Conservation (phyloP, 2,329 filamentous ascomycete species). For the Emericellopsis atlantica region DNA sequence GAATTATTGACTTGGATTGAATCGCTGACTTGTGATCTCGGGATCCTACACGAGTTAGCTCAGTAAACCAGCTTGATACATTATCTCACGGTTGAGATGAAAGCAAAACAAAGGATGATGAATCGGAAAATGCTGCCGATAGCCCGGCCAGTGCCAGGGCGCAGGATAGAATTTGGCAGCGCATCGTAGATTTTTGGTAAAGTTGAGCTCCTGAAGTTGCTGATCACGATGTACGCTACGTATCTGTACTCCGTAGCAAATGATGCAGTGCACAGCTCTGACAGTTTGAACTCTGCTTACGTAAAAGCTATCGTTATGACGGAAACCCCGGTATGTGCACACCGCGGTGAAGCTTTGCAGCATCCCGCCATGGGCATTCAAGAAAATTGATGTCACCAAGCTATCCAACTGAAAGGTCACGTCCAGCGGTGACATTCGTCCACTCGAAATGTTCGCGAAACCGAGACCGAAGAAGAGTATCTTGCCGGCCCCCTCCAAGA, state of each 20-base stretch:
- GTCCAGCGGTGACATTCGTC: too few species aligned
- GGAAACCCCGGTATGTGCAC: too few species aligned
- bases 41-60: too few species aligned
- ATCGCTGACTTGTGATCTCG: constrained; percentile 17
- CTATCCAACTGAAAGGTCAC: too few species aligned
- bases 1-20: constrained; percentile 32
- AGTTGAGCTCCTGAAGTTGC: too few species aligned
- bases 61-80: too few species aligned
- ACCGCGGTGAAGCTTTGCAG: too few species aligned
- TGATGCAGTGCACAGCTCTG: not conserved
- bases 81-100: constrained; percentile 62
- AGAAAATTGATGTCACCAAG: not conserved
- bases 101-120: constrained; percentile 80
- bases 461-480: constrained; percentile 44
- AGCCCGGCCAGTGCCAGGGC: constrained; percentile 42
- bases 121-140: constrained; percentile 66
- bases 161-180: constrained; percentile 35
- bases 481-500: constrained; percentile 51
- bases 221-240: too few species aligned
- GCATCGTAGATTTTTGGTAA: constrained; percentile 27
- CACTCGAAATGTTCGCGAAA: constrained; percentile 33
- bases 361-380: too few species aligned
- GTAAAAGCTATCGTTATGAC: too few species aligned
- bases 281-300: too few species aligned
- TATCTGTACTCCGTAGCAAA: not conserved